Base-by-base conservation (phyloP, 305 asterid species). In the Fraxinus platypoda region DNA sequence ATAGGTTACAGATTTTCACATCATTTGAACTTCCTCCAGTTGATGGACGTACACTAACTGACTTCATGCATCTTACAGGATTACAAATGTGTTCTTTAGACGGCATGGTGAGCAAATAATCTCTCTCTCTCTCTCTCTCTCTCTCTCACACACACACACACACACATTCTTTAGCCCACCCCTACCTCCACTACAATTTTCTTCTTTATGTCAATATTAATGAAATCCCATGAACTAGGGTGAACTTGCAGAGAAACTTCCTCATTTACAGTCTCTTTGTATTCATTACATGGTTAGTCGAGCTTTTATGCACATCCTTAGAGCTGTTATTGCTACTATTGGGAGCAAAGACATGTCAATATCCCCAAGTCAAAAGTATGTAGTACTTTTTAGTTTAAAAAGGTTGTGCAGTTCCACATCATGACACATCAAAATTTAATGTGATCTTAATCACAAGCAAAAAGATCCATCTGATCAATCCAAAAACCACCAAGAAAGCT, bases 61-160 rank as follows among this genome's bases (percentile, higher is more conserved):
- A 97, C 87, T 94, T 97, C 93, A 94, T 97, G 99, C 98, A 97
- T 89, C 93, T 94, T 82, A 91, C 97, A 90, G 99, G 98, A 84
- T 82, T 97, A 83, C 93, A 90, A 86, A 94, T 94, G 97, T 87
- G 89, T 81, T 97, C 99, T 83, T 88, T 94, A 89, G 98, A 98
- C 81, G 92, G 87, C 46, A 98, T 97, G 98, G 99, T 94, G 90
- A 81, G 98, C 89, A 81, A 77, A 77, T 66, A 81, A 66, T 82
- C 75, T 78, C 78, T 25, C 41, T 23, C 62, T 37, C 68, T 26
- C 80, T 52, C 17, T 83, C 87, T 30, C 1, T 30, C 31, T 2
- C 31, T 83, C 87, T 30, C 1, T 30, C 31, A 1, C 31, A 2
- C 52, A 41, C 52, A 41, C 52, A 41, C 52, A 38, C 80, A 13